Evolutionary conservation across 805 yeast species (phyloP).

Genomic region (Sungouiozyma ichnusensis): DNA sequence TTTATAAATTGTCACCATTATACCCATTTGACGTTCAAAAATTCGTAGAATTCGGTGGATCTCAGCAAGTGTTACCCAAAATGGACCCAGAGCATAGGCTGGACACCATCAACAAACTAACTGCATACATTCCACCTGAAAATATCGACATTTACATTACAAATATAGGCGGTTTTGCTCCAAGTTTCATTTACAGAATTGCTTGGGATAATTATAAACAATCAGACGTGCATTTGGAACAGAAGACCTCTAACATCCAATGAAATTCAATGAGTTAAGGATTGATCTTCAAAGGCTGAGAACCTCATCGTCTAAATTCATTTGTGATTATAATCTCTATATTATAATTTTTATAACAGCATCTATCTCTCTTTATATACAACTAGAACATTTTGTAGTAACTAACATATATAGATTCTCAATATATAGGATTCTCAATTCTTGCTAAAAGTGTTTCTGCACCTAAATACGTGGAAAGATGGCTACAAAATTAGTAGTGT

Average conservation of each 20-base stretch:
- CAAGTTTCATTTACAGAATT: conserved; percentile 89
- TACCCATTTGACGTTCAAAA: conserved; percentile 84
- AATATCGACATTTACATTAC: conserved; percentile 89
- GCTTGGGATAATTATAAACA: conserved; percentile 88
- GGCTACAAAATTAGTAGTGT: conserved; percentile 40
- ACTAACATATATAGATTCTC: too few species aligned
- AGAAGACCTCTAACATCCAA: conserved; percentile 5
- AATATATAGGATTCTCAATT: too few species aligned
- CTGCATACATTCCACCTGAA: conserved; percentile 89
- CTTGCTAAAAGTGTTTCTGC: too few species aligned
- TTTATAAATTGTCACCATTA: conserved; percentile 83
- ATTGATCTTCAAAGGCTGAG: too few species aligned
- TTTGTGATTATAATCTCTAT: too few species aligned
- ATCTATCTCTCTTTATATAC: background rate
- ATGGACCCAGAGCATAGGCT: conserved; percentile 51
- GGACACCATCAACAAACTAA: conserved; percentile 63
- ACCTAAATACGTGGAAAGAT: background rate
- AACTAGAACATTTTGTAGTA: too few species aligned
- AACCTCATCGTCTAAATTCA: too few species aligned
- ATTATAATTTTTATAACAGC: background rate
- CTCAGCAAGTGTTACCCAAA: conserved; percentile 36
- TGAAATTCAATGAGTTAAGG: background rate
- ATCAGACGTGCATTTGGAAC: conserved; percentile 61
- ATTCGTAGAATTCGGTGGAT: conserved; percentile 82
- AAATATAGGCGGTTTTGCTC: conserved; percentile 93